Conservation (phyloP, 345 rosid species). For the Populus deltoides region DNA sequence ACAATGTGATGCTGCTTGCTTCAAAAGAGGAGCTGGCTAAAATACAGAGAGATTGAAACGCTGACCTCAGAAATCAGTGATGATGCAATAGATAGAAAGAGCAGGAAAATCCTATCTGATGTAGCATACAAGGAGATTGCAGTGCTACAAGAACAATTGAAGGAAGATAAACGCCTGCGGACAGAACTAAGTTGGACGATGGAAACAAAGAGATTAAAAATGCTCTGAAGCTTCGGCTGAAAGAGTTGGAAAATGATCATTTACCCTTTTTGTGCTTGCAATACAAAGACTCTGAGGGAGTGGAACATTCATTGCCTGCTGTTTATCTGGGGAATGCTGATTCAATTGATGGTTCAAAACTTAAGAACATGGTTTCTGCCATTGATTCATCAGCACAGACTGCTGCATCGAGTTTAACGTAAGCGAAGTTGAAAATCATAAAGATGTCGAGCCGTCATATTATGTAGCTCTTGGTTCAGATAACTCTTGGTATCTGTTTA, state of each 20-base stretch:
- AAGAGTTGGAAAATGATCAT: slow-evolving; percentile 61
- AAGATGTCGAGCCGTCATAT: slow-evolving; percentile 54
- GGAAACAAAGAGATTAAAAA: slow-evolving; percentile 61
- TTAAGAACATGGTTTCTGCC: slow-evolving; percentile 38
- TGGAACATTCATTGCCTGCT: slow-evolving; percentile 63
- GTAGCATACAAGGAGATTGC: slow-evolving; percentile 72
- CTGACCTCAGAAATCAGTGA: slow-evolving; percentile 67
- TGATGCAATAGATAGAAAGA: slow-evolving; percentile 77
- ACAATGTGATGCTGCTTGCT: slow-evolving; percentile 85
- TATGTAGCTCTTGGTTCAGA: slow-evolving; percentile 90
- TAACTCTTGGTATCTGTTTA: slow-evolving; percentile 88
- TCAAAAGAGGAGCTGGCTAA: slow-evolving; percentile 82
- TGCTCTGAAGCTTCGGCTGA: slow-evolving; percentile 61
- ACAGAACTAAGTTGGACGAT: slow-evolving; percentile 56
- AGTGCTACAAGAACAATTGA: slow-evolving; percentile 63
- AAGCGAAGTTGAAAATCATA: slow-evolving; percentile 26
- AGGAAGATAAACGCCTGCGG: slow-evolving; percentile 63
- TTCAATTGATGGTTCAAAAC: slow-evolving; percentile 46
- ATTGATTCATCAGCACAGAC: slow-evolving; percentile 41
- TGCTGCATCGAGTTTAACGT: slow-evolving; percentile 19
- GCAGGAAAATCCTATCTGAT: slow-evolving; percentile 60
- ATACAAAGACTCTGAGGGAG: slow-evolving; percentile 75
- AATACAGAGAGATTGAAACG: slow-evolving; percentile 66
- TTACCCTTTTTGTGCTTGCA: slow-evolving; percentile 81
- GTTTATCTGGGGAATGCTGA: slow-evolving; percentile 73